Conservation (phyloP, 805 yeast genomes). For the Saccharomycopsis fodiens region DNA sequence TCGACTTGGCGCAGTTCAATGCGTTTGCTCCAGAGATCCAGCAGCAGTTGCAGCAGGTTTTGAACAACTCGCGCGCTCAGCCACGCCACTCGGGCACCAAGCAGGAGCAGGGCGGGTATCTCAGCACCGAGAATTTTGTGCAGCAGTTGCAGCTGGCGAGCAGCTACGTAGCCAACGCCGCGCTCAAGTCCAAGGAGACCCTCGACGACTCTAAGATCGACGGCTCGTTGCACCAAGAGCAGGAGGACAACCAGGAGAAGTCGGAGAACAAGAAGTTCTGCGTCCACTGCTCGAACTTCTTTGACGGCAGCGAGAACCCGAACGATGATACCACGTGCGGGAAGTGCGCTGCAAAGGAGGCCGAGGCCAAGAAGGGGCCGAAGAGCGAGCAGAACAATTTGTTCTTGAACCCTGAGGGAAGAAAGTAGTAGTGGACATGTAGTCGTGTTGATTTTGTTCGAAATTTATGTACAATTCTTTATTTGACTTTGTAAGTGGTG, state of each 20-base stretch:
- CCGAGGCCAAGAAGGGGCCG: neutral
- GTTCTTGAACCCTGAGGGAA: conserved; percentile 19
- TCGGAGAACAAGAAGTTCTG: conserved; percentile 1
- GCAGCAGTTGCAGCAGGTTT: conserved; percentile 19
- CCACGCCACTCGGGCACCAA: conserved; percentile 12
- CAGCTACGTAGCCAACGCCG: conserved; percentile 13
- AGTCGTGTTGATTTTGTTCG: neutral
- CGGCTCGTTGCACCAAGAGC: neutral
- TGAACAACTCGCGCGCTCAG: conserved; percentile 15
- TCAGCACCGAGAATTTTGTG: conserved; percentile 14
- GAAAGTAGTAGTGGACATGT: neutral
- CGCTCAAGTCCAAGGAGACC: conserved; percentile 7
- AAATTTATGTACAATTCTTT: too few relatives aligned
- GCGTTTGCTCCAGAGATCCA: neutral
- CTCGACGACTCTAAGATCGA: conserved; percentile 2
- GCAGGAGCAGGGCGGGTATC: conserved; percentile 1
- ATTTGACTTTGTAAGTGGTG: too few relatives aligned
- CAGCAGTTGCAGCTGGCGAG: conserved; percentile 19
- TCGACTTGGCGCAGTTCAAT: neutral
- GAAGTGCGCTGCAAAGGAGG: conserved; percentile 2
- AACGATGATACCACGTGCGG: conserved; percentile 1
- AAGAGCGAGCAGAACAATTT: conserved; percentile 18
- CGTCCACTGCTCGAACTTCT: conserved; percentile 4
- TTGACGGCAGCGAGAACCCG: neutral
- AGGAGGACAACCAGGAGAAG: conserved; percentile 1